A percentile compares a stretch with the other conserved stretches of the same genome.
phyloP scores from a whole-genome alignment of 371 early-diverging fungal genomes.

The Haplosporangium sp. region DNA sequence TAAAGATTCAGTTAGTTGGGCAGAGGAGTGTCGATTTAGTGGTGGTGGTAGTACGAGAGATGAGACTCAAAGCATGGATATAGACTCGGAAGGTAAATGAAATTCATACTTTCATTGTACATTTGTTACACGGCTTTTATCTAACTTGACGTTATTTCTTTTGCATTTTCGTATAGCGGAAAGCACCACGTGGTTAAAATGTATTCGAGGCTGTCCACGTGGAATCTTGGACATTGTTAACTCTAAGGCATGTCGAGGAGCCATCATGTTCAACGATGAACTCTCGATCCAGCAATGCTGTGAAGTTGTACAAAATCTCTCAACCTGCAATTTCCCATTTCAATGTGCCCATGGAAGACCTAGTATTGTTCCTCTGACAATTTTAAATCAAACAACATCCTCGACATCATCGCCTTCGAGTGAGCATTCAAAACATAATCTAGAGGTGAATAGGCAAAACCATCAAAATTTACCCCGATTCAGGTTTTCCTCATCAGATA shows the following conservation, averaged over 20 bases:
- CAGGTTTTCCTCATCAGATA: neutral
- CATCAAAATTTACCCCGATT: neutral
- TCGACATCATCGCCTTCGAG: neutral
- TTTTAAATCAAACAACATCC: conserved; percentile 14
- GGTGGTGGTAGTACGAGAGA: neutral
- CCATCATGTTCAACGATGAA: conserved; percentile 83
- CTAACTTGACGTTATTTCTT: no score
- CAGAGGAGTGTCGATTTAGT: conserved; percentile 22
- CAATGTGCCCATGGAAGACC: conserved; percentile 75
- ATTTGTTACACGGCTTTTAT: no score
- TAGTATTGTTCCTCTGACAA: conserved; percentile 34
- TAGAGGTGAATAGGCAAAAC: no score
- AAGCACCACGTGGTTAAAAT: conserved; percentile 31
- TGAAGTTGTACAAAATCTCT: conserved; percentile 62
- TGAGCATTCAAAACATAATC: neutral
- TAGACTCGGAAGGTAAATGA: neutral
- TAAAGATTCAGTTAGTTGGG: conserved; percentile 28
- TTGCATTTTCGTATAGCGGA: conserved; percentile 7
- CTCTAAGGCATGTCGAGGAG: conserved; percentile 83
- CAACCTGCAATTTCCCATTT: conserved; percentile 72
- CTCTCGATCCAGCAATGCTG: conserved; percentile 65
- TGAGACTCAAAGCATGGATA: neutral
- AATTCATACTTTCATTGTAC: neutral
- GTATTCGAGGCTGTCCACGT: conserved; percentile 66
- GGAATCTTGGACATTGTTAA: conserved; percentile 76